Conservation (phyloP, 225 moss, liverwort and hornwort genomes). For the Sphagnum contortum region DNA sequence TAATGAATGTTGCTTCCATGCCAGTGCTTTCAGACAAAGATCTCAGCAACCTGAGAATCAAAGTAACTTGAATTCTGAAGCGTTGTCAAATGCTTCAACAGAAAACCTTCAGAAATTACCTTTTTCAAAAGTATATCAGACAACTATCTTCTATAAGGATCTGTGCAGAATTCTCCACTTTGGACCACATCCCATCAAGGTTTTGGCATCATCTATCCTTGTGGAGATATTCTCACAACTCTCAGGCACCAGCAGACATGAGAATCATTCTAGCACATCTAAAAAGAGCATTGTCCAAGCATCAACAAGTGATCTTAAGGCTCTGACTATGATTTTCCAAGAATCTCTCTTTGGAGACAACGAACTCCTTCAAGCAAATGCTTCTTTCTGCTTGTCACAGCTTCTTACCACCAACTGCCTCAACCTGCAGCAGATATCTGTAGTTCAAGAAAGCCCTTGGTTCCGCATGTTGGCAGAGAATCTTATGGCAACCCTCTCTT, state of each 20-base stretch:
- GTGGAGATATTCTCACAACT: constrained; percentile 49
- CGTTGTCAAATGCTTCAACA: constrained; percentile 3
- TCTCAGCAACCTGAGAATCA: background rate
- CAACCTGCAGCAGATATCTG: constrained; percentile 32
- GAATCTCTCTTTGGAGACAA: constrained; percentile 32
- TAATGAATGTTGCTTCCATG: background rate
- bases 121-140: constrained; percentile 6
- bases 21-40: background rate
- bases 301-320: constrained; percentile 23
- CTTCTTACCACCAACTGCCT: constrained; percentile 36
- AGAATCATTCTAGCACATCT: constrained; percentile 4
- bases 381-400: constrained; percentile 39
- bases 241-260: constrained; percentile 1
- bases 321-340: constrained; percentile 56
- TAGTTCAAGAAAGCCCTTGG: constrained; percentile 54
- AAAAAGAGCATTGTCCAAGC: constrained; percentile 16
- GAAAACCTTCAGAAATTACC: constrained; percentile 1
- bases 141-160: constrained; percentile 44
- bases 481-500: constrained; percentile 29
- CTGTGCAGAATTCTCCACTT: constrained; percentile 60
- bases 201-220: constrained; percentile 53
- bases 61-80: constrained; percentile 5
- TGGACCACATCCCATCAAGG: constrained; percentile 33
- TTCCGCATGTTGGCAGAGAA: constrained; percentile 49
- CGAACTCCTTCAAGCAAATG: constrained; percentile 36